Evolutionary conservation across 2,329 filamentous ascomycete species (phyloP).

Genomic region (Paraphoma sp.): DNA sequence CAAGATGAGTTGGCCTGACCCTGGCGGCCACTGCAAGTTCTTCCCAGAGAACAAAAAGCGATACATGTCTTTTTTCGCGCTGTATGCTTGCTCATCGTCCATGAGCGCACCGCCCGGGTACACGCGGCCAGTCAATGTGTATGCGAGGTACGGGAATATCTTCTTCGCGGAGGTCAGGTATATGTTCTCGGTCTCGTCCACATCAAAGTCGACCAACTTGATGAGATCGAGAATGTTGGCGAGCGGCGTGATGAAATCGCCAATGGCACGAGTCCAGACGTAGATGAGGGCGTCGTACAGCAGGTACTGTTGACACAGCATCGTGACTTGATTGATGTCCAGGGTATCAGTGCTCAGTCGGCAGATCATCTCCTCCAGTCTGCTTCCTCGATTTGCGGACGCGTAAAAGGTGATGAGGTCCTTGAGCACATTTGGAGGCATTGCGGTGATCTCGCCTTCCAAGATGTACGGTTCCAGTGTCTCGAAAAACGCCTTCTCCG

Average conservation of each 20-base stretch:
- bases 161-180: constrained; percentile 79
- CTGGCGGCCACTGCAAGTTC: constrained; percentile 75
- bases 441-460: constrained; percentile 72
- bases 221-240: constrained; percentile 77
- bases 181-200: constrained; percentile 65
- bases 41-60: constrained; percentile 92
- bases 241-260: constrained; percentile 89
- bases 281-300: constrained; percentile 96
- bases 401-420: constrained; percentile 84
- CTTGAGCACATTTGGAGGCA: constrained; percentile 87
- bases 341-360: constrained; percentile 88
- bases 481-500: constrained; percentile 81
- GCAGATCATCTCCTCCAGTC: constrained; percentile 92
- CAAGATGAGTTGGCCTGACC: constrained; percentile 64
- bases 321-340: constrained; percentile 91
- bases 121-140: constrained; percentile 84
- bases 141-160: constrained; percentile 93
- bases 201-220: constrained; percentile 62
- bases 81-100: constrained; percentile 72
- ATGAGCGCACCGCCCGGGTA: constrained; percentile 86
- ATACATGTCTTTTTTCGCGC: constrained; percentile 88
- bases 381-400: constrained; percentile 73
- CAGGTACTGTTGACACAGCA: constrained; percentile 86
- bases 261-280: constrained; percentile 91
- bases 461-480: constrained; percentile 88